Percentiles rank a stretch among this genome's conserved stretches.
phyloP scores from a whole-genome alignment of 192 early-diverging fungal species.

The Podila epicladia region DNA sequence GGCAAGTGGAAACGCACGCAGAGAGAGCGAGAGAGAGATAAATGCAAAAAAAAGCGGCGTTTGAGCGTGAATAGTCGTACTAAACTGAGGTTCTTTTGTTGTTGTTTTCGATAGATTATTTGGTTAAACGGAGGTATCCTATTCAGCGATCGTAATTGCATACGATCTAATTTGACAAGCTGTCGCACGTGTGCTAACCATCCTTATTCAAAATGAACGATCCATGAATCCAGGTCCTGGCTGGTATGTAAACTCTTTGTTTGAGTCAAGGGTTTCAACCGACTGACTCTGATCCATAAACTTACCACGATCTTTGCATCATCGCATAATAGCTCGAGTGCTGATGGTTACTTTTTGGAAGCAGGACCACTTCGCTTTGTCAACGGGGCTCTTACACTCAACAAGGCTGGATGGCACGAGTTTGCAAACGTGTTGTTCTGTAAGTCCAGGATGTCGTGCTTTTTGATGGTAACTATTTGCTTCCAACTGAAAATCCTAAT shows the following conservation, averaged over 20 bases:
- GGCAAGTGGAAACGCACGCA: slow-evolving; percentile 18
- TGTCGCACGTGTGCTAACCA: too few species aligned
- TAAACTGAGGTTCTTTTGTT: not conserved
- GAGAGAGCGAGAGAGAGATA: not conserved
- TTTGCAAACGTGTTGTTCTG: slow-evolving; percentile 69
- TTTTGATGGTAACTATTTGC: not conserved
- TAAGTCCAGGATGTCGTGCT: slow-evolving; percentile 12
- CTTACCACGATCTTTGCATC: not conserved
- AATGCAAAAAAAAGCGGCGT: not conserved
- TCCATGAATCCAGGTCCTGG: slow-evolving; percentile 24
- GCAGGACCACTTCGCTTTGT: slow-evolving; percentile 62
- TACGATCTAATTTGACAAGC: not conserved
- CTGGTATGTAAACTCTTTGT: slow-evolving; percentile 8
- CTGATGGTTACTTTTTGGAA: slow-evolving; percentile 74
- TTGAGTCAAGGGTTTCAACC: not conserved
- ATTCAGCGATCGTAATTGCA: slow-evolving; percentile 36
- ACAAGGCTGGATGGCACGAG: slow-evolving; percentile 64
- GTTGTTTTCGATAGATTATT: slow-evolving; percentile 54
- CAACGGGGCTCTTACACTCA: slow-evolving; percentile 51
- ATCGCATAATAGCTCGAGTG: slow-evolving; percentile 46
- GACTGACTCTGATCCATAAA: not conserved
- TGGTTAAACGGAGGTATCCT: slow-evolving; percentile 69
- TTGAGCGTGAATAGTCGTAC: too few species aligned
- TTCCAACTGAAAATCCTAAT: not conserved
- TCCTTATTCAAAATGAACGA: too few species aligned